Evolutionary conservation across 371 early-diverging fungal genomes (phyloP).

Genomic region (Mortierella sp.): DNA sequence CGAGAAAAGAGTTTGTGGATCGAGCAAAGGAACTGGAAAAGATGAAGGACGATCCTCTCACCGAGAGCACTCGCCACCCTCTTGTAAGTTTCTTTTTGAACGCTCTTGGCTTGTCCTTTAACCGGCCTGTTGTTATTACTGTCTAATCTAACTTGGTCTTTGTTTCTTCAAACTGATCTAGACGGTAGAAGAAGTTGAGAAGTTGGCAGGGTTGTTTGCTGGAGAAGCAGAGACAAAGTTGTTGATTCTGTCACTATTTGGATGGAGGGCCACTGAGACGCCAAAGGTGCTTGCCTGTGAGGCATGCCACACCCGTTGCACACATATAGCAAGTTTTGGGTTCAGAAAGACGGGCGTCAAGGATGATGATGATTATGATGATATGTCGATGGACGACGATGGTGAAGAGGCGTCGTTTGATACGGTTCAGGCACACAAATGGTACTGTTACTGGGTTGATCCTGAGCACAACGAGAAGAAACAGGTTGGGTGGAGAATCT

Average conservation of each 20-base stretch:
- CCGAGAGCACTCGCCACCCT: conserved; percentile 36
- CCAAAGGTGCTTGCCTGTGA: conserved; percentile 22
- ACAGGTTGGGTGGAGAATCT: conserved; percentile 39
- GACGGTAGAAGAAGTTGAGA: conserved; percentile 13
- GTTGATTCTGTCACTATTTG: conserved; percentile 41
- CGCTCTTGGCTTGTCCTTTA: background rate
- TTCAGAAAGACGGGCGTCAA: background rate
- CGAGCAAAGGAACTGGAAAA: conserved; percentile 16
- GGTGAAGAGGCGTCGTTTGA: conserved; percentile 37
- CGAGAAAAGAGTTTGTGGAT: conserved; percentile 32
- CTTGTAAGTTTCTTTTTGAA: conserved; percentile 25
- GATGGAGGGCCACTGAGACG: conserved; percentile 24
- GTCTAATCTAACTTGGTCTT: background rate
- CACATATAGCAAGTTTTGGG: conserved; percentile 21
- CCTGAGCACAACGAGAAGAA: conserved; percentile 12
- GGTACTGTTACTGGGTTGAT: conserved; percentile 58
- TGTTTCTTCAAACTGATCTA: background rate
- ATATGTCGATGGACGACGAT: background rate
- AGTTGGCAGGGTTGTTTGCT: background rate
- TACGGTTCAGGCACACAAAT: conserved; percentile 40
- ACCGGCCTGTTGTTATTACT: background rate
- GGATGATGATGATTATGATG: conserved; percentile 7
- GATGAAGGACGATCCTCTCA: conserved; percentile 14
- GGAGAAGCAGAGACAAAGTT: conserved; percentile 6
- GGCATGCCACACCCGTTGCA: conserved; percentile 52